These are phyloP conservation scores for Malus sylvestris DNA, from an alignment of 306 rosid genomes.

Conservation along the genomic window DNA sequence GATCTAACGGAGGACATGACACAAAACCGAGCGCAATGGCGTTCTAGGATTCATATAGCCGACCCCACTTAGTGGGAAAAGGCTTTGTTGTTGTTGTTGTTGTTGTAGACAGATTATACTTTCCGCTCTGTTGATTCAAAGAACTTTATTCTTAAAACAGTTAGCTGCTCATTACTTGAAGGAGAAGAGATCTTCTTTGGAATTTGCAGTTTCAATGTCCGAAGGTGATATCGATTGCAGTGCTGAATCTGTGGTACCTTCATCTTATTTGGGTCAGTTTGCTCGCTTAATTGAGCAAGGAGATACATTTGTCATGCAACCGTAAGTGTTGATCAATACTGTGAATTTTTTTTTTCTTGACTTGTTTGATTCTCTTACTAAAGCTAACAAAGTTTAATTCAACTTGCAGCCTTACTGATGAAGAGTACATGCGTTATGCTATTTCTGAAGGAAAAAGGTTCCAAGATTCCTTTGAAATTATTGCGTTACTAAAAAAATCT, in stretches of 20 bases:
- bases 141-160: conserved; percentile 44
- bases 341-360: background rate
- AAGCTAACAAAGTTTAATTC: conserved; percentile 20
- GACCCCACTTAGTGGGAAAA: too few species aligned
- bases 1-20: too few species aligned
- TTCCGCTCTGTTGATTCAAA: background rate
- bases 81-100: too few species aligned
- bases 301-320: conserved; percentile 53
- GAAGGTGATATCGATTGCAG: conserved; percentile 48
- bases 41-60: too few species aligned
- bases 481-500: conserved; percentile 69
- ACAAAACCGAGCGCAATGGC: too few species aligned
- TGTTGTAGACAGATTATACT: background rate
- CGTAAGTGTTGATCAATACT: conserved; percentile 52
- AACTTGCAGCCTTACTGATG: conserved; percentile 75
- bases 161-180: conserved; percentile 78
- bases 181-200: conserved; percentile 78
- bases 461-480: conserved; percentile 81
- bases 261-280: conserved; percentile 76
- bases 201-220: conserved; percentile 60
- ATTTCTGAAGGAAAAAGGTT: conserved; percentile 79
- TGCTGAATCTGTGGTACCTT: conserved; percentile 71
- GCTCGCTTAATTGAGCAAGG: conserved; percentile 72
- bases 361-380: background rate
- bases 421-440: conserved; percentile 56